These are phyloP conservation scores for Friedmanniomyces simplex DNA, from an alignment of 495 filamentous ascomycete genomes.

Conservation along the genomic window DNA sequence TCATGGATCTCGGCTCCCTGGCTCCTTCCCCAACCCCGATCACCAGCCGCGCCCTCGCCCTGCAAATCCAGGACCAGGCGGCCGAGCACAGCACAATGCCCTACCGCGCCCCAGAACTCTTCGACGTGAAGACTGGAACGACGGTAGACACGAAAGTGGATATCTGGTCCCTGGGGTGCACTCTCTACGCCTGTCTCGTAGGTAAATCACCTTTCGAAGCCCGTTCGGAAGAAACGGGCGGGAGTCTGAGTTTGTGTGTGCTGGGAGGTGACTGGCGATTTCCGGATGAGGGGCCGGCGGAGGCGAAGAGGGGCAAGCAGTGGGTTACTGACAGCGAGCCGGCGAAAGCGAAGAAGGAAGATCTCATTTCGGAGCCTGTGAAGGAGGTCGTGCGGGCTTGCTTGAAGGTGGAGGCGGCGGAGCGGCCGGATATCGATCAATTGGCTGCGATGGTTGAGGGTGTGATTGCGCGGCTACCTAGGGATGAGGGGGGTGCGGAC, in stretches of 20 bases:
- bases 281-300: conserved; percentile 58
- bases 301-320: conserved; percentile 41
- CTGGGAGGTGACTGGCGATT: conserved; percentile 89
- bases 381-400: conserved; percentile 81
- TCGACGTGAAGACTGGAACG: conserved; percentile 91
- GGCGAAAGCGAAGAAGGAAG: conserved; percentile 18
- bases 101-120: conserved; percentile 93
- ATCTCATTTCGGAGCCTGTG: conserved; percentile 59
- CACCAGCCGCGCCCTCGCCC: conserved; percentile 78
- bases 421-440: conserved; percentile 84
- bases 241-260: conserved; percentile 82
- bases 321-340: conserved; percentile 40
- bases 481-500: conserved; percentile 42
- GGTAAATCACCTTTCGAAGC: conserved; percentile 96
- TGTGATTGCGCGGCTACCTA: conserved; percentile 54
- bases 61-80: conserved; percentile 85
- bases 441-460: conserved; percentile 70
- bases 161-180: conserved; percentile 95
- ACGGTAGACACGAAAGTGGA: conserved; percentile 95
- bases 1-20: conserved; percentile 97
- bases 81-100: conserved; percentile 98
- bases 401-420: conserved; percentile 81
- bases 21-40: conserved; percentile 84
- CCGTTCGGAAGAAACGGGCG: conserved; percentile 88
- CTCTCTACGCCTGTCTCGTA: conserved; percentile 87